These are phyloP conservation scores for Nicotiana knightiana DNA, from an alignment of 257 asterid species.

Conservation along the genomic window DNA sequence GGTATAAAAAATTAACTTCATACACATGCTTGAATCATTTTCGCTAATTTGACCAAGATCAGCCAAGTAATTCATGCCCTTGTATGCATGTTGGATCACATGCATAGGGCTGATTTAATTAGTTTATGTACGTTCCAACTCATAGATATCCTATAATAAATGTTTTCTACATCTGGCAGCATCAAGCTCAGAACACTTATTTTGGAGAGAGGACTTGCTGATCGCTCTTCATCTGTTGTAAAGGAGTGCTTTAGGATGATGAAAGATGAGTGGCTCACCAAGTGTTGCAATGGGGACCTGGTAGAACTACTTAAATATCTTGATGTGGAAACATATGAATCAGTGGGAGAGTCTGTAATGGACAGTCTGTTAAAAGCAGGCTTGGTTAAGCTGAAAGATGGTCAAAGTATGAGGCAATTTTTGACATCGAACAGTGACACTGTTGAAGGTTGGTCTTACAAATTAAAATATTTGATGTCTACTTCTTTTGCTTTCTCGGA, in stretches of 20 bases:
- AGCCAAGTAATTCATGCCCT: too few relatives aligned
- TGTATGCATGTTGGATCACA: too few relatives aligned
- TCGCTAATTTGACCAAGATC: neutral
- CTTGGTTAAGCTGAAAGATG: constrained; percentile 53
- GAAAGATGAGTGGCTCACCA: constrained; percentile 90
- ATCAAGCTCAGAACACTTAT: constrained; percentile 80
- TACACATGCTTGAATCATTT: neutral
- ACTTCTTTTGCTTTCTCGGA: neutral
- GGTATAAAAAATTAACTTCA: neutral
- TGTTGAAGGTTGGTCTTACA: constrained; percentile 48
- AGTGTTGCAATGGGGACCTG: constrained; percentile 73
- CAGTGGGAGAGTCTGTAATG: constrained; percentile 73
- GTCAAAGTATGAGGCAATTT: constrained; percentile 54
- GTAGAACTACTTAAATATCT: constrained; percentile 69
- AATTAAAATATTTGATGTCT: neutral
- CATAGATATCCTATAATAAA: neutral
- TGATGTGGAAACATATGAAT: constrained; percentile 97
- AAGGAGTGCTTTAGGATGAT: constrained; percentile 78
- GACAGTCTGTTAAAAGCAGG: constrained; percentile 60
- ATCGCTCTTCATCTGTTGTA: constrained; percentile 69
- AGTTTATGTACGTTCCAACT: neutral
- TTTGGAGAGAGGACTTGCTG: constrained; percentile 92
- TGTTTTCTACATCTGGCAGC: constrained; percentile 36
- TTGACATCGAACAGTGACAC: constrained; percentile 31
- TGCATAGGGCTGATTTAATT: too few relatives aligned